Base-by-base conservation (phyloP, 192 early-diverging fungal species). In the Spizellomyces punctatus region DNA sequence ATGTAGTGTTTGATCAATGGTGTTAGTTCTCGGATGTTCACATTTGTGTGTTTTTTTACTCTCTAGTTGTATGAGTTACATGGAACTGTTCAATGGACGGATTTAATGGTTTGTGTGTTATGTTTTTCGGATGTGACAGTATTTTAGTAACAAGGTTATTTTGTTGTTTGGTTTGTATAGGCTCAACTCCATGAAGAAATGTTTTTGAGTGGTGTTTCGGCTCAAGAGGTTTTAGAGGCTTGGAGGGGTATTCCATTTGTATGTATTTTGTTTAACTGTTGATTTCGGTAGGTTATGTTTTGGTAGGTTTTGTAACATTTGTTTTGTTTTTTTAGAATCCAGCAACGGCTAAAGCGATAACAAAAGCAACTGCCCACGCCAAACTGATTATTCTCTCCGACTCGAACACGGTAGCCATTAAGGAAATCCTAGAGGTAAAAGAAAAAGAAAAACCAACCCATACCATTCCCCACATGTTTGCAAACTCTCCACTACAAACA, bases 371-470 rank as follows among this genome's bases (percentile, higher is more conserved):
- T 36, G 27, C 27, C 27, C 27, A 36, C 27, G 79, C 88, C 45
- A 80, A 83, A n/a, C 22, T 88, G 1, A 69, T 81, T 43, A 86
- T 90, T 48, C 48, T 89, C 41, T 90, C 89, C 0, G 89, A 90
- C 69, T 81, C 88, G 17, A 90, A 90, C 64, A 81, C 82, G 14
- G 60, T 87, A 21, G 85, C 79, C 59, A 90, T 90, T 45, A 79
- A 89, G 0, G 80, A 73, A 10, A 85, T 90, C 45, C 76, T 89
- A 42, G 69, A 86, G 78, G 88, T 89, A 79, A 46, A 55, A 5
- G 36, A 46, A n/a, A n/a, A n/a, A 36, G 3, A 0, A 36, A 36
- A 36, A 36, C 27, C 0, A 36, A 10, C 50, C n/a, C n/a, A n/a
- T n/a, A n/a, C n/a, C n/a, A n/a, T n/a, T n/a, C n/a, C n/a, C n/a